Evolutionary conservation across 2,329 filamentous ascomycete genomes (phyloP).

Genomic region (Curvularia hawaiiensis): DNA sequence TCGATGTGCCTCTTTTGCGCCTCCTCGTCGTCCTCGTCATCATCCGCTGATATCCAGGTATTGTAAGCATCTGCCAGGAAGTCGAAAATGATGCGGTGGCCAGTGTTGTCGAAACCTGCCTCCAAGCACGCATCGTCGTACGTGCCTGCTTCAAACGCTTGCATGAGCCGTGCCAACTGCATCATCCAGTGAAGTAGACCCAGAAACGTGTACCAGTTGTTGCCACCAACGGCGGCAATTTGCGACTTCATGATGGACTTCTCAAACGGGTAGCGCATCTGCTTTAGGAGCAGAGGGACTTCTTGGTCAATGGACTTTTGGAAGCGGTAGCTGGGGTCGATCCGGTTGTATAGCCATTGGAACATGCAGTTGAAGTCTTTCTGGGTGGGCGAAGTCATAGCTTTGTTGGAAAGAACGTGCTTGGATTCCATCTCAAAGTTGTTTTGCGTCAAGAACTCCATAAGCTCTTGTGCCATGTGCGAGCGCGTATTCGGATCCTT

Average conservation of each 20-base stretch:
- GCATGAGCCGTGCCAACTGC: slow-evolving; percentile 93
- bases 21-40: slow-evolving; percentile 78
- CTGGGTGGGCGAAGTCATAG: slow-evolving; percentile 91
- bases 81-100: slow-evolving; percentile 91
- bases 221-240: slow-evolving; percentile 90
- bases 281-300: slow-evolving; percentile 88
- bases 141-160: slow-evolving; percentile 75
- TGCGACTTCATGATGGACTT: slow-evolving; percentile 96
- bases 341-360: slow-evolving; percentile 94
- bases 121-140: slow-evolving; percentile 93
- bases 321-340: slow-evolving; percentile 92
- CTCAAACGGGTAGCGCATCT: slow-evolving; percentile 92
- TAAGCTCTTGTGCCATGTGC: slow-evolving; percentile 83
- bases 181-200: slow-evolving; percentile 98
- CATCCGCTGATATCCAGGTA: slow-evolving; percentile 87
- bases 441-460: slow-evolving; percentile 89
- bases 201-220: slow-evolving; percentile 96
- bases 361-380: slow-evolving; percentile 99
- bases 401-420: slow-evolving; percentile 87
- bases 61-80: slow-evolving; percentile 90
- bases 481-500: slow-evolving; percentile 80
- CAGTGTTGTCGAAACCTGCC: slow-evolving; percentile 82
- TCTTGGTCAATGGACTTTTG: slow-evolving; percentile 95
- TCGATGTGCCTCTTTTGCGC: slow-evolving; percentile 70
- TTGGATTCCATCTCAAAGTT: slow-evolving; percentile 99